These are phyloP conservation scores for Globisporangium emineosum DNA, from an alignment of 352 stramenopile species.

Conservation along the genomic window DNA sequence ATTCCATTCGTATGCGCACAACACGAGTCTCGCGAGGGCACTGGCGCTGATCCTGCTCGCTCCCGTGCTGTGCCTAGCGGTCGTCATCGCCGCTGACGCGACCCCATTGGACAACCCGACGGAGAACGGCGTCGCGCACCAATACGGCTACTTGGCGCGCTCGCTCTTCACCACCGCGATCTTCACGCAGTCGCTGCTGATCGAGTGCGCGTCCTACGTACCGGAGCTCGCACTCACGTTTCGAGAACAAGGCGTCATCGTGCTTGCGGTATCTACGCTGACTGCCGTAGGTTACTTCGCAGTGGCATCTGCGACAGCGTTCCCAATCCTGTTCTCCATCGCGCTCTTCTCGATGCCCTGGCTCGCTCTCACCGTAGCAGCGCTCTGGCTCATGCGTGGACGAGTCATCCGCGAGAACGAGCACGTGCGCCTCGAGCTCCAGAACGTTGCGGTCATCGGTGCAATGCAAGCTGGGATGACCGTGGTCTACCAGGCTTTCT, in stretches of 20 bases:
- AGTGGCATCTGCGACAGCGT: slow-evolving; percentile 18
- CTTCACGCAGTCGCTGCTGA: background rate
- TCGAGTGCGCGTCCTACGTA: background rate
- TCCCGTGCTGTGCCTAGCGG: background rate
- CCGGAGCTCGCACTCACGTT: background rate
- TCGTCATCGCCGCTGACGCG: background rate
- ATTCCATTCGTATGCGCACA: background rate
- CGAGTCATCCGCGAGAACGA: background rate
- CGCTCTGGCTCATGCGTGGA: background rate
- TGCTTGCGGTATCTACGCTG: background rate
- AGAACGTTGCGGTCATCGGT: background rate
- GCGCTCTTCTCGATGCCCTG: background rate
- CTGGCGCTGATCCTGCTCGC: background rate
- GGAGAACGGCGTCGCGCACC: background rate
- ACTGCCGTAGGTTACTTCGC: background rate
- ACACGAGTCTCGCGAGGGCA: background rate
- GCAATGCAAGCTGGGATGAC: slow-evolving; percentile 3
- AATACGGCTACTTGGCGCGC: background rate
- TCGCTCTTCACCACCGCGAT: background rate
- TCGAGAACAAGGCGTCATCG: background rate
- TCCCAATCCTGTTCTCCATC: slow-evolving; percentile 32
- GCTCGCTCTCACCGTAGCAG: background rate
- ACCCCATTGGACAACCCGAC: background rate
- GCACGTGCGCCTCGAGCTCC: background rate
- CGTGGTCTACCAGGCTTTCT: slow-evolving; percentile 29